Percentiles rank a stretch among this genome's conserved stretches.
phyloP scores from a whole-genome alignment of 768 basidiomycete species.

The Mycena galericulata region DNA sequence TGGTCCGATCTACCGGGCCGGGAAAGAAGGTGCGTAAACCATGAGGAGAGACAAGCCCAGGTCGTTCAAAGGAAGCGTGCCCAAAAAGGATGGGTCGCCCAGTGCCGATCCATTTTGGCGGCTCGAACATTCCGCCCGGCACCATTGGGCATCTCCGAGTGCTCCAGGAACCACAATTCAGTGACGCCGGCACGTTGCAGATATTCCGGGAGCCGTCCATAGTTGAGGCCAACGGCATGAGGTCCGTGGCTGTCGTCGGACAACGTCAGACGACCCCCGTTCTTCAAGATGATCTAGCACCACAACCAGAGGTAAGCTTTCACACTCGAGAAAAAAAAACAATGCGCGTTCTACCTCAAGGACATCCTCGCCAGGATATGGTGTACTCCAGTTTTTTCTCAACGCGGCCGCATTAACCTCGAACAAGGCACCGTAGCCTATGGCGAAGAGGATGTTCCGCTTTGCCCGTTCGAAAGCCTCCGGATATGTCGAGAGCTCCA shows the following conservation, averaged over 20 bases:
- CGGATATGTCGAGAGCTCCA: constrained; percentile 68
- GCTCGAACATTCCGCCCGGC: constrained; percentile 60
- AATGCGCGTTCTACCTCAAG: constrained; percentile 62
- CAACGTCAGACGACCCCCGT: constrained; percentile 81
- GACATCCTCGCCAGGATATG: constrained; percentile 88
- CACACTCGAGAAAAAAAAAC: not conserved
- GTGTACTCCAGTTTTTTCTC: constrained; percentile 87
- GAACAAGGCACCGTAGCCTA: constrained; percentile 89
- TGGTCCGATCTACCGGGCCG: constrained; percentile 18
- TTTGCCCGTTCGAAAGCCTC: constrained; percentile 72
- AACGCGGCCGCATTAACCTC: constrained; percentile 95
- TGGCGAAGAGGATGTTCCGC: constrained; percentile 80
- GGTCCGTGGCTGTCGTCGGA: constrained; percentile 98
- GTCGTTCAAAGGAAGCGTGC: constrained; percentile 36
- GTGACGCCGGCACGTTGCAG: constrained; percentile 67
- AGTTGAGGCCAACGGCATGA: constrained; percentile 89
- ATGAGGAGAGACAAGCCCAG: not conserved
- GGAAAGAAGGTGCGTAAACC: not conserved
- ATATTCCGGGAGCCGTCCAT: constrained; percentile 74
- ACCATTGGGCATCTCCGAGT: constrained; percentile 52
- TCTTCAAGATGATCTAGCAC: constrained; percentile 73
- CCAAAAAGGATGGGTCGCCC: constrained; percentile 77
- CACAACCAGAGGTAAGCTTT: constrained; percentile 11
- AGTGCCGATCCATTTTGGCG: constrained; percentile 60
- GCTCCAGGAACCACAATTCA: constrained; percentile 74